Percentiles rank a stretch among this genome's conserved stretches.
These are phyloP conservation scores for Penicillium paradoxum DNA, from an alignment of 495 filamentous ascomycete genomes.

Conservation along the genomic window DNA sequence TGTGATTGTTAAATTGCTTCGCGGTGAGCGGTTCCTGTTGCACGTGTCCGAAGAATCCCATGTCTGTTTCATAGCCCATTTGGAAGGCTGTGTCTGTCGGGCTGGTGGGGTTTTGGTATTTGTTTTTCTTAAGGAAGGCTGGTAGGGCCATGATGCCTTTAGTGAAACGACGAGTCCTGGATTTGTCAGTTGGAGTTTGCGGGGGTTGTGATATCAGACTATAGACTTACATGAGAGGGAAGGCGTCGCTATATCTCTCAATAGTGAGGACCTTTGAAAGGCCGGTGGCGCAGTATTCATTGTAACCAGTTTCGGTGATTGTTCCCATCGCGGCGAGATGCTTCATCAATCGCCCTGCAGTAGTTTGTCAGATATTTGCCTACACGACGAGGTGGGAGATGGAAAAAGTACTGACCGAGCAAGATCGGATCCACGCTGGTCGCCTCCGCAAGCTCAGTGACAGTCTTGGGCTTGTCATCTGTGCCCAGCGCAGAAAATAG, in stretches of 20 bases:
- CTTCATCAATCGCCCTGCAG: conserved; percentile 29
- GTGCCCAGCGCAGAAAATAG: conserved; percentile 19
- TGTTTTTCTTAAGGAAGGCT: conserved; percentile 8
- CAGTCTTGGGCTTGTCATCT: conserved; percentile 16
- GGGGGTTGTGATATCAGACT: not conserved
- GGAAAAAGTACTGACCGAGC: conserved; percentile 12
- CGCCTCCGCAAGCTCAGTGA: conserved; percentile 14
- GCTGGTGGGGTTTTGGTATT: conserved; percentile 13
- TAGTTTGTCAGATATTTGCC: not conserved
- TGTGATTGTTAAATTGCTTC: conserved; percentile 35
- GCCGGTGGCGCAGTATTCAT: conserved; percentile 35
- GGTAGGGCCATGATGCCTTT: conserved; percentile 11
- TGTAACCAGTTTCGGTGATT: conserved; percentile 32
- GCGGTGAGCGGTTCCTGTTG: conserved; percentile 1
- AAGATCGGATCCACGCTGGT: conserved; percentile 20
- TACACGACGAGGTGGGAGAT: too few species aligned
- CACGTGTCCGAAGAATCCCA: conserved; percentile 1
- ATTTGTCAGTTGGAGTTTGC: not conserved
- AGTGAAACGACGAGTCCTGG: conserved; percentile 18
- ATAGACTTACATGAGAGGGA: conserved; percentile 16
- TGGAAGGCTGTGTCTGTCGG: conserved; percentile 11
- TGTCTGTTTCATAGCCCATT: not conserved
- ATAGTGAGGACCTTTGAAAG: conserved; percentile 34
- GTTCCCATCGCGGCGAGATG: conserved; percentile 45
- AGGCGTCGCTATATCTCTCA: conserved; percentile 25